Percentiles rank a stretch among this genome's conserved stretches.
phyloP scores from a whole-genome alignment of 108 stramenopile genomes.

The Skeletonema costatum region DNA sequence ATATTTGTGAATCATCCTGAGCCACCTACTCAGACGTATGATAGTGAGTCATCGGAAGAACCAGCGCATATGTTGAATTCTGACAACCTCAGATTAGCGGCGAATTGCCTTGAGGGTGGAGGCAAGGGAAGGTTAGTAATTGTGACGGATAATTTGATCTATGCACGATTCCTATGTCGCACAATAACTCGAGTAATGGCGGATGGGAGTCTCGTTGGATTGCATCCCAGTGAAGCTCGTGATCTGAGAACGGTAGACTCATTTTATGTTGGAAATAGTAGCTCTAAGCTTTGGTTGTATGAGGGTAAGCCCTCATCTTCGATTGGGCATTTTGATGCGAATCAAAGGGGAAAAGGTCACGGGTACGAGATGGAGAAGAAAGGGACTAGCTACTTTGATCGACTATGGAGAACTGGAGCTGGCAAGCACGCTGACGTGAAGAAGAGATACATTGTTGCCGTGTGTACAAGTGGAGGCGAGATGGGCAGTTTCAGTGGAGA shows the following conservation, averaged over 20 bases:
- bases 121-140: slow-evolving; percentile 58
- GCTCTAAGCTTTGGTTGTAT: slow-evolving; percentile 43
- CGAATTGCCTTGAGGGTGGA: slow-evolving; percentile 47
- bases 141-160: slow-evolving; percentile 83
- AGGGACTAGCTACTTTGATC: slow-evolving; percentile 85
- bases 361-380: not conserved
- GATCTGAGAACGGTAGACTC: slow-evolving; percentile 30
- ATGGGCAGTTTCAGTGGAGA: not conserved
- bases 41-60: slow-evolving; percentile 47
- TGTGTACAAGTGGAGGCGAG: slow-evolving; percentile 22
- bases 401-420: slow-evolving; percentile 83
- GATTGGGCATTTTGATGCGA: slow-evolving; percentile 58
- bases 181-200: slow-evolving; percentile 55
- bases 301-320: slow-evolving; percentile 68
- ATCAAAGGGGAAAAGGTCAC: not conserved
- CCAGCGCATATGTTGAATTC: slow-evolving; percentile 84
- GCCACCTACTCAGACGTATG: slow-evolving; percentile 86
- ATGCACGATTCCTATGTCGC: slow-evolving; percentile 67
- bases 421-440: slow-evolving; percentile 73
- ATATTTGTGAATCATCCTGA: slow-evolving; percentile 89
- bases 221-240: slow-evolving; percentile 20
- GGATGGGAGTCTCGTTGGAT: slow-evolving; percentile 21
- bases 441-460: slow-evolving; percentile 58
- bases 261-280: not conserved
- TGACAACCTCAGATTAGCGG: slow-evolving; percentile 51